Base-by-base conservation (phyloP, 2,329 filamentous ascomycete species). In the Colletotrichum sp. region DNA sequence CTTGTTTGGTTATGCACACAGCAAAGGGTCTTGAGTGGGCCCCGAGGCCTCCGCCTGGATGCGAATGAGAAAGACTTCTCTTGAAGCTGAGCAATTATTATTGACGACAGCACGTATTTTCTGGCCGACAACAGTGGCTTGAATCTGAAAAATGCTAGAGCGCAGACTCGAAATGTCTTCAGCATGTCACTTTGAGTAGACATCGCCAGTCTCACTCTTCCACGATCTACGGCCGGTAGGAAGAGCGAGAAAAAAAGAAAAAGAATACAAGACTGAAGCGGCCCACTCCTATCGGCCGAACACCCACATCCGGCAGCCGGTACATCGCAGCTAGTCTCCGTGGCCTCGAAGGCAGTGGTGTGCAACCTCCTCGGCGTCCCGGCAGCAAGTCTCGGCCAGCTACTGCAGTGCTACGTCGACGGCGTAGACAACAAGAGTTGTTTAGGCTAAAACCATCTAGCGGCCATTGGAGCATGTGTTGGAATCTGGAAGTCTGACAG, bases 241-340 rank as follows among this genome's bases (percentile, higher is more conserved):
- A 24, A 28, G 10, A 49, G 8, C 66, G 8, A 18, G 52, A 30
- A 21, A 8, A 13, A 69, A 39, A 68, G 8, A 34, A 39, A 39
- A 36, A 26, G 24, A 26, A 26, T 26, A 26, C 1, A 34, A 34
- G 32, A 34, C 12, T 28, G 5, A 21, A 28, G 10, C 2, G 66
- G 18, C 30, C 67, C 36, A 70, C 26, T 62, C 9, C 15, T 24
- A 49, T 70, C 68, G 57, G 57, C 32, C 30, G 36, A 63, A 12
- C 26, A n/a, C 18, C 68, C 57, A 30, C 16, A 24, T 70, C 18
- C 68, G 28, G 68, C 26, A 70, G 18, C 26, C 36, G 26, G 57
- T 15, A 52, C 30, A 24, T 52, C 24, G 36, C 34, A 63, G 57
- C 34, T 39, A 70, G 26, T 34, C 57, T 70, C 68, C 68, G 68